Percentiles rank a stretch among this genome's conserved stretches.
Evolutionary conservation across 768 basidiomycete species (phyloP).

Genomic region (Pleurotus platypus): DNA sequence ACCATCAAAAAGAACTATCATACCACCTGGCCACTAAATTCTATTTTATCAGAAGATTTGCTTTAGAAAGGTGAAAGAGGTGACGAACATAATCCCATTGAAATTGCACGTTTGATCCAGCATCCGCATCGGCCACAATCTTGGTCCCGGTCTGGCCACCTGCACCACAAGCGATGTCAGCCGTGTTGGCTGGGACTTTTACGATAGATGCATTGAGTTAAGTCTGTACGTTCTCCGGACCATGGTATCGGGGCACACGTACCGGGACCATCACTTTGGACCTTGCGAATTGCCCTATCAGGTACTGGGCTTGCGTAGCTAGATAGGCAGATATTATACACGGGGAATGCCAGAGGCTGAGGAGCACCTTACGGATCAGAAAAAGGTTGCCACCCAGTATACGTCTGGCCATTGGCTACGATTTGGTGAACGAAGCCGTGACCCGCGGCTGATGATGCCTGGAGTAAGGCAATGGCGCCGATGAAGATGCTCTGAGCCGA

Average conservation of each 20-base stretch:
- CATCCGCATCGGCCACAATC: conserved; percentile 30
- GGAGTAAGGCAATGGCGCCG: conserved; percentile 11
- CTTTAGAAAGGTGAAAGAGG: background rate
- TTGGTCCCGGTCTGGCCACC: conserved; percentile 35
- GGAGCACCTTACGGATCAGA: conserved; percentile 29
- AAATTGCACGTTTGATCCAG: conserved; percentile 40
- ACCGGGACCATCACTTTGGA: conserved; percentile 31
- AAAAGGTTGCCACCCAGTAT: conserved; percentile 36
- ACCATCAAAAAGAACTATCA: background rate
- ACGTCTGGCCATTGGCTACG: conserved; percentile 23
- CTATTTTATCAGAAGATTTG: background rate
- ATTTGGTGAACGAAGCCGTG: conserved; percentile 35
- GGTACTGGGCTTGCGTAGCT: conserved; percentile 26
- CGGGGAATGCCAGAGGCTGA: background rate
- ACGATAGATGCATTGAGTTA: background rate
- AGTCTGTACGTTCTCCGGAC: background rate
- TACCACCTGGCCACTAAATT: conserved; percentile 36
- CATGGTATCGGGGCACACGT: conserved; percentile 3
- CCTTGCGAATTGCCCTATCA: conserved; percentile 28
- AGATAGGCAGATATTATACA: conserved; percentile 4
- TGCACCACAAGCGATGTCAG: conserved; percentile 41
- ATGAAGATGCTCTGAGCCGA: conserved; percentile 11
- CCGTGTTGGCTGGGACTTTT: conserved; percentile 19
- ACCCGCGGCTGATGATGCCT: conserved; percentile 13
- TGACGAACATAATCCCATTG: conserved; percentile 39